Evolutionary conservation across 179 eudicot genomes (phyloP), one percentile per base, ranked within the genome.

Genomic region (Patellifolia procumbens): DNA sequence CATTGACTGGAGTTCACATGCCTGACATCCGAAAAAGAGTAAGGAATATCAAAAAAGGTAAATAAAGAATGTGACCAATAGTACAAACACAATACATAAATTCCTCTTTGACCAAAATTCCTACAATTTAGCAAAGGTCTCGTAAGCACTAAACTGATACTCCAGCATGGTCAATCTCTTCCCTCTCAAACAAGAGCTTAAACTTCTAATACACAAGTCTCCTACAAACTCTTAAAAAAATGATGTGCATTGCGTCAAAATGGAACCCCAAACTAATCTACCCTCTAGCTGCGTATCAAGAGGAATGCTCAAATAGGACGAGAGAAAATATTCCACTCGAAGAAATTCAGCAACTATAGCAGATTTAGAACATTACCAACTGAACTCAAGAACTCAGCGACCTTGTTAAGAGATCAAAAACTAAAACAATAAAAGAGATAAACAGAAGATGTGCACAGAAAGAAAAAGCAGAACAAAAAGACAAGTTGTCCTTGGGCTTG

Each of bases 1-100:
- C 51, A 89, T 87, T 51, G 88, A 87, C 77, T 94, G 98, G 80
- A 94, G 81, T 74, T 94, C 91, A 45, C 91, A 91, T 78, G 97
- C 98, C 98, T 94, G 83, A 64, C 42, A 26, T 43, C n/a, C 45
- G 34, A 63, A 48, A 64, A 65, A 24, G n/a, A 67, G 29, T 48
- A 31, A 66, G 56, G 68, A 8, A 72, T 22, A 67, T 59, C 37
- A n/a, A n/a, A n/a, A 48, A 71, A 55, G 17, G 60, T n/a, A 16
- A 32, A 42, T 82, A 39, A 31, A 65, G 15, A 66, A 3, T 61
- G 32, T 79, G 58, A 4, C 10, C 34, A 66, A 49, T 66, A 48
- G 20, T n/a, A 17, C 56, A 24, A 58, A 58, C 11, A 51, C 8
- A 61, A 35, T 32, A 35, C 37, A 35, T 29, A 52, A 22, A 63